Base-by-base conservation (phyloP, 108 stramenopile genomes). In the Schizochytrium sp. region DNA sequence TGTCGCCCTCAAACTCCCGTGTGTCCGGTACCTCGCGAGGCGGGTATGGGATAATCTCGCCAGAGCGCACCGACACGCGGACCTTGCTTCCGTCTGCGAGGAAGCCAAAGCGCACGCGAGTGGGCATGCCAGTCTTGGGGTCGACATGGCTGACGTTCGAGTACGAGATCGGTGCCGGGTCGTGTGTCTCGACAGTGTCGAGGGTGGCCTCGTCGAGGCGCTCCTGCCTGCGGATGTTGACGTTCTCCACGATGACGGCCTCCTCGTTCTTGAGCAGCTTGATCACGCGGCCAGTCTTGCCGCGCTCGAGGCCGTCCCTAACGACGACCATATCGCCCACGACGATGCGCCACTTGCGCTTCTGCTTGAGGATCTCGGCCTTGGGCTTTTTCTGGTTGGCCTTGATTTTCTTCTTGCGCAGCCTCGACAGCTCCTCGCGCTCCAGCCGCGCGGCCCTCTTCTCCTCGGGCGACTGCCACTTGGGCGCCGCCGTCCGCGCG, bases 291-390 rank as follows among this genome's bases (percentile, higher is more conserved):
- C 76, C 76, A 16, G n/a, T 12, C 76, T 83, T 83, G 76, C 23
- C 76, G 12, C 16, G 14, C 43, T 83, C 51, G 51, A 53, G 48
- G 12, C 76, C 76, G n/a, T 47, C 16, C 19, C 6, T 23, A 12
- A 83, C 51, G 23, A 83, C 23, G 48, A 83, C 76, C 48, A 12
- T 12, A 1, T 83, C 76, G 25, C 76, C 76, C 48, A 16, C 51
- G n/a, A 83, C 76, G 45, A 83, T 83, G 10, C 51, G 12, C 76
- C 76, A 83, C 51, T 83, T 83, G 25, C 76, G 76, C 51, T n/a
- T 53, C 51, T 23, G n/a, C 76, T 43, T 45, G 19, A 21, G 19
- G 48, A n/a, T 47, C 10, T 12, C 76, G 4, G 76, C 76, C 76
- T 83, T 83, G 51, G 76, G 63, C 63, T 69, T 69, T 18, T 69